Base-by-base conservation (phyloP, 2,329 filamentous ascomycete species). In the Xylariomycetidae sp. region DNA sequence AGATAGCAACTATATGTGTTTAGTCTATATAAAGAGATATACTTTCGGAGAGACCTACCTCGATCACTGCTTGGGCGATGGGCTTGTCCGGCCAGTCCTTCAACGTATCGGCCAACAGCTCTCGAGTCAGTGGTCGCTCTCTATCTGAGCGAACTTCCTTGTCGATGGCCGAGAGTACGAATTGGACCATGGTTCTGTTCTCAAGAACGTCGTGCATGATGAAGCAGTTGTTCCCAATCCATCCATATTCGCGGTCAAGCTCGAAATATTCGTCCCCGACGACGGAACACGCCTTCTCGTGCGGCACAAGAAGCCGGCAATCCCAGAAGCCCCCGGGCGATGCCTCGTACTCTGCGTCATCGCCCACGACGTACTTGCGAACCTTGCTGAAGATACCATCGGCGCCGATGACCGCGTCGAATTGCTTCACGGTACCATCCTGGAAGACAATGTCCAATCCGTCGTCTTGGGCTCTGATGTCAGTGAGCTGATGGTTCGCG, bases 1-100 rank as follows among this genome's bases (percentile, higher is more conserved):
- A n/a, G n/a, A n/a, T n/a, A n/a, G n/a, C n/a, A n/a, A n/a, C n/a
- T n/a, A n/a, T n/a, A n/a, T n/a, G n/a, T n/a, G n/a, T n/a, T n/a
- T n/a, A n/a, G n/a, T n/a, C n/a, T n/a, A n/a, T n/a, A n/a, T n/a
- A n/a, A n/a, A n/a, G n/a, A n/a, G n/a, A n/a, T n/a, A n/a, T n/a
- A n/a, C n/a, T n/a, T n/a, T 30, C 10, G 10, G 15, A 19, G 19
- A 12, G 33, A 17, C 34, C 27, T 16, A 36, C 34, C n/a, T 36
- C 28, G 22, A 36, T 36, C 29, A 36, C 27, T 15, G 22, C 29
- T 4, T 25, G 16, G 8, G 29, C 34, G 25, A 36, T 36, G n/a
- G 34, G 29, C 12, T 29, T 18, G 25, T 23, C 29, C 3, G 28
- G 23, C 34, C 34, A 36, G 8, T 12, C 18, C 18, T 16, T 25